Evolutionary conservation across 208 protist species (phyloP), one percentile per base, ranked within the genome.

Genomic region (Spongospora subterranea): DNA sequence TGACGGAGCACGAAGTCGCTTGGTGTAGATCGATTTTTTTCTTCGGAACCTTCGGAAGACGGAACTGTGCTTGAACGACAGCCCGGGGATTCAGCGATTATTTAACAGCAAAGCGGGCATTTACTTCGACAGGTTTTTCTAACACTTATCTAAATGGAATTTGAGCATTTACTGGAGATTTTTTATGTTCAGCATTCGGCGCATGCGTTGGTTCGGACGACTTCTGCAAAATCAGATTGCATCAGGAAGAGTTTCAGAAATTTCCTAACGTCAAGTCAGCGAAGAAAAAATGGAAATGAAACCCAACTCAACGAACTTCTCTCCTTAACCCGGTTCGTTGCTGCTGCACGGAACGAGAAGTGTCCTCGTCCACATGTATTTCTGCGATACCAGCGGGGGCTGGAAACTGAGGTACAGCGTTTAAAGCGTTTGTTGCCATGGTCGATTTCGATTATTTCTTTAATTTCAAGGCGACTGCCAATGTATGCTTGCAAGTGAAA

Each of bases 401-500:
- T n/a, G n/a, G n/a, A n/a, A n/a, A n/a, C n/a, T n/a, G n/a, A n/a
- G n/a, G n/a, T n/a, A n/a, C n/a, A n/a, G n/a, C n/a, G n/a, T n/a
- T 6, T 60, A 60, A 60, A 60, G 50, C 6, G 24, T 60, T 60
- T 60, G 50, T 60, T 6, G 24, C 6, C 6, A 60, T 60, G 6
- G 50, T 60, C 6, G 50, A 60, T 60, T 6, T 6, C 50, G 50
- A 60, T 24, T 24, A 60, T 6, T 60, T 60, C 6, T 24, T 24
- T 60, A 29, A 24, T 24, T 60, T 60, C 13, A 60, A 60, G 24
- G 50, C 6, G 13, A 60, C 50, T 29, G 50, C 50, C 6, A 82
- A n/a, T 40, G 35, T 82, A 82, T 82, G 71, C 71, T 82, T 82
- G 71, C 71, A 82, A 40, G 71, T 82, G 40, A 82, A 82, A 6